Base-by-base conservation (phyloP, 2,329 filamentous ascomycete genomes). In the Bipolaris victoriae region DNA sequence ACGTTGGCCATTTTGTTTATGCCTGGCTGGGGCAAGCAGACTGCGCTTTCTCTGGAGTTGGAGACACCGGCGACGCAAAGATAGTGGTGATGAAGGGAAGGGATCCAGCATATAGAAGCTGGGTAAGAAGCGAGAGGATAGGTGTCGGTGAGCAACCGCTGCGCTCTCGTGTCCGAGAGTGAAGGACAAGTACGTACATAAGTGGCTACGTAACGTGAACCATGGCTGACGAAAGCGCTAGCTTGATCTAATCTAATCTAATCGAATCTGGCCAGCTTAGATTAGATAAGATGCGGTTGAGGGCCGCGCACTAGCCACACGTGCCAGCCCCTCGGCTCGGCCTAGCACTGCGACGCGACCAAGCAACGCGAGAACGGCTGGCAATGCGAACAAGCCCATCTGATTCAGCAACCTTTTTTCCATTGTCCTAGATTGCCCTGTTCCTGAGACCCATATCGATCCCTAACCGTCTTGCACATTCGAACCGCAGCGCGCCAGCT, bases 1-100 rank as follows among this genome's bases (percentile, higher is more conserved):
- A 80, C 76, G 37, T 79, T 79, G 45, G 81, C 80, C 80, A 82
- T 82, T 60, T 26, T 36, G 50, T 26, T 7, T 11, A 31, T 29
- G 15, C 13, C 18, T 44, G 15, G 10, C 13, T 29, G 24, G 11
- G 46, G 36, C 26, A 36, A 16, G 16, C 7, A 39, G 18, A 24
- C 22, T 24, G 40, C 9, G 41, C 20, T 29, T 24, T 18, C 6
- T 3, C 13, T 18, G 13, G 35, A 41, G 16, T 16, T 39, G 26
- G 9, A 7, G 29, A 26, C 22, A 18, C 4, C n/a, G 22, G 50
- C 16, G 26, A 15, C 6, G 41, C n/a, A 35, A 4, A 29, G 31
- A 7, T 18, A 29, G 40, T 3, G 26, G 20, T 15, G 31, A 9
- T 15, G 4, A 44, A 5, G 29, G 40, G 4, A 22, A 22, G 16